phyloP scores from a whole-genome alignment of 768 basidiomycete species.

The Cystobasidium onofrii region DNA sequence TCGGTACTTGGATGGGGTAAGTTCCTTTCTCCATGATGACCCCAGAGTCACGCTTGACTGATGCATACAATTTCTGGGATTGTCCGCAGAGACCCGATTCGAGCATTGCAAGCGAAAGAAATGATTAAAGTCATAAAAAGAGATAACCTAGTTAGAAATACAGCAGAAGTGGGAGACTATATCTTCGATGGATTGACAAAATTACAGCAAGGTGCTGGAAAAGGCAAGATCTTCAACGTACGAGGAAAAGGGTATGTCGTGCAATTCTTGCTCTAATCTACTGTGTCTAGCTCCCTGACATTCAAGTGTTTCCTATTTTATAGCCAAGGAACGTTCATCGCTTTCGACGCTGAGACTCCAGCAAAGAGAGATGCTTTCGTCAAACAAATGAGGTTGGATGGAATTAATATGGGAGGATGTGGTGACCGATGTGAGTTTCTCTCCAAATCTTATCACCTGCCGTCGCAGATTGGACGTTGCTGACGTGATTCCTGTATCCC shows the following conservation, averaged over 20 bases:
- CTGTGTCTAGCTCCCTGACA: neutral
- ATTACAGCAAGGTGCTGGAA: conserved; percentile 29
- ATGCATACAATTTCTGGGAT: conserved; percentile 46
- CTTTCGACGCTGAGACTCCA: conserved; percentile 45
- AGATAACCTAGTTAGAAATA: conserved; percentile 45
- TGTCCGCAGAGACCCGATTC: conserved; percentile 23
- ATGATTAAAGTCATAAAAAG: conserved; percentile 46
- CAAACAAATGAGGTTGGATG: conserved; percentile 42
- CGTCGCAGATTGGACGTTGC: too few relatives aligned
- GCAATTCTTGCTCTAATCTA: neutral
- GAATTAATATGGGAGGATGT: conserved; percentile 47
- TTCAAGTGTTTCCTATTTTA: neutral
- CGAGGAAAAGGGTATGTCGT: conserved; percentile 30
- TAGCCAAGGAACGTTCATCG: conserved; percentile 48
- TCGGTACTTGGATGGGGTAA: conserved; percentile 5
- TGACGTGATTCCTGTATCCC: neutral
- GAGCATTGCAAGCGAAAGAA: conserved; percentile 41
- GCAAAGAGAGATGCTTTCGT: conserved; percentile 45
- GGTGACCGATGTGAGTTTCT: conserved; percentile 34
- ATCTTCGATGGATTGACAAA: conserved; percentile 40
- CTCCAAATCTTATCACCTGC: too few relatives aligned
- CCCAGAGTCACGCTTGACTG: too few relatives aligned
- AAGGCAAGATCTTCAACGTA: conserved; percentile 39
- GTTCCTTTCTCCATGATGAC: neutral
- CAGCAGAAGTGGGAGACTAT: conserved; percentile 43